A percentile compares a stretch with the other conserved stretches of the same genome.
Evolutionary conservation across 2,329 filamentous ascomycete species (phyloP).

Genomic region (Trichoderma gracile): DNA sequence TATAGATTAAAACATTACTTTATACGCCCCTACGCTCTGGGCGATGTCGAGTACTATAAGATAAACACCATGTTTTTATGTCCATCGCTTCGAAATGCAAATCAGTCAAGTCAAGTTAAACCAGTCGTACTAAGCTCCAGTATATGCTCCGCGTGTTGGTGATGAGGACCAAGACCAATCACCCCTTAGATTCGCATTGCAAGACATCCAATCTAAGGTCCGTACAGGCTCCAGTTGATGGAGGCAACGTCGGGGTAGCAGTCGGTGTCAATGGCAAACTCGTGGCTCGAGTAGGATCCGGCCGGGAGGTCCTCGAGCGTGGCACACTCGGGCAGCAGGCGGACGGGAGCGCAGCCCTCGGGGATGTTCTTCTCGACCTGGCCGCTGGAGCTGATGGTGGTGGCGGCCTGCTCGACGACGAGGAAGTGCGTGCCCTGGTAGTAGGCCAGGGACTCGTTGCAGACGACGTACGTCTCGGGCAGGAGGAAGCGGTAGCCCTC

Average conservation of each 20-base stretch:
- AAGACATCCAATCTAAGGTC: background rate
- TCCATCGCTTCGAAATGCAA: constrained; percentile 9
- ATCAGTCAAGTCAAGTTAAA: no score
- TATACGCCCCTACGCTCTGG: constrained; percentile 4
- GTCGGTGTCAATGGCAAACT: constrained; percentile 38
- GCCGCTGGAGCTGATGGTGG: constrained; percentile 28
- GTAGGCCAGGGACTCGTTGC: constrained; percentile 43
- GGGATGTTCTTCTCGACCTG: constrained; percentile 35
- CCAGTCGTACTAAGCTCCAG: background rate
- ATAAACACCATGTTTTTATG: constrained; percentile 3
- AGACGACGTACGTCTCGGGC: constrained; percentile 44
- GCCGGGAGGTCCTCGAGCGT: constrained; percentile 38
- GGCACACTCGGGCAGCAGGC: constrained; percentile 46
- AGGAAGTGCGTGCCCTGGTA: constrained; percentile 40
- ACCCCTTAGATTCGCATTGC: no score
- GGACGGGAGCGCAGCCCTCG: constrained; percentile 43
- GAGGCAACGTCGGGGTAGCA: constrained; percentile 44
- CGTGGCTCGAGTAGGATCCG: constrained; percentile 41
- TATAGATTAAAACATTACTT: constrained; percentile 16
- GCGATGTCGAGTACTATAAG: background rate
- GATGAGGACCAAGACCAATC: background rate
- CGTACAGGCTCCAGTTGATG: constrained; percentile 23
- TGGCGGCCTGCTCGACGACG: constrained; percentile 40
- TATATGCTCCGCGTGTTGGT: background rate
- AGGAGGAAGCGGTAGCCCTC: constrained; percentile 36